A percentile compares a stretch with the other conserved stretches of the same genome.
phyloP scores from a whole-genome alignment of 169 alveolate genomes.

The Eimeria maxima region DNA sequence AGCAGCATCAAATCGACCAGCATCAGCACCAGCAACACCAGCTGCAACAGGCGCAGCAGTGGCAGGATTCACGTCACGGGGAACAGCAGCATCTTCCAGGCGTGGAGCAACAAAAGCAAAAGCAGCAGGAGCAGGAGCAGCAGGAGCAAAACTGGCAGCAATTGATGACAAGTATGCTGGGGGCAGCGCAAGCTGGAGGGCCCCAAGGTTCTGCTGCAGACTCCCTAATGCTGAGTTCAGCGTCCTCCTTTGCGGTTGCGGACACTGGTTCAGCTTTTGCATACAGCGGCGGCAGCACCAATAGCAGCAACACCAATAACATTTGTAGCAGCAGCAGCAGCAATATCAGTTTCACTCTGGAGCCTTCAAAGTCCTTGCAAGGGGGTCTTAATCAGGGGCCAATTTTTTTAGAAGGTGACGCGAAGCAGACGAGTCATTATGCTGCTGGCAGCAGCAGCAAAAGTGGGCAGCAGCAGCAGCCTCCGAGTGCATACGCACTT shows the following conservation, averaged over 20 bases:
- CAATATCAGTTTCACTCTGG: background rate
- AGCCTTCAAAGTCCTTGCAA: background rate
- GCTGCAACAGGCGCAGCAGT: background rate
- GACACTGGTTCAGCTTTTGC: background rate
- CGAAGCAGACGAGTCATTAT: background rate
- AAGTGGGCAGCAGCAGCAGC: background rate
- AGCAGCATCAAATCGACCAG: too few relatives aligned
- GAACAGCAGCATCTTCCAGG: background rate
- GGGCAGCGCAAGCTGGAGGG: background rate
- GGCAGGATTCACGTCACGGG: background rate
- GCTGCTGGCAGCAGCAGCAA: constrained; percentile 8
- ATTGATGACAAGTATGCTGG: background rate
- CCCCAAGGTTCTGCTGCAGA: background rate
- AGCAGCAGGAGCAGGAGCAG: background rate
- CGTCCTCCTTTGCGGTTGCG: background rate
- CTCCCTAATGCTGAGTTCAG: background rate
- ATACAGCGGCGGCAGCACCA: background rate
- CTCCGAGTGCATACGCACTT: background rate
- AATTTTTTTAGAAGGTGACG: background rate
- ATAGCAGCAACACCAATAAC: background rate
- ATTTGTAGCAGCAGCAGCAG: background rate
- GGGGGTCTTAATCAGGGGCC: background rate
- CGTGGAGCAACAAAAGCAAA: background rate
- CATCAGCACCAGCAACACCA: background rate
- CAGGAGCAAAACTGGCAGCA: background rate